A percentile compares a stretch with the other conserved stretches of the same genome.
Conservation (phyloP, 2,329 filamentous ascomycete species). For the Westerdykella ornata region DNA sequence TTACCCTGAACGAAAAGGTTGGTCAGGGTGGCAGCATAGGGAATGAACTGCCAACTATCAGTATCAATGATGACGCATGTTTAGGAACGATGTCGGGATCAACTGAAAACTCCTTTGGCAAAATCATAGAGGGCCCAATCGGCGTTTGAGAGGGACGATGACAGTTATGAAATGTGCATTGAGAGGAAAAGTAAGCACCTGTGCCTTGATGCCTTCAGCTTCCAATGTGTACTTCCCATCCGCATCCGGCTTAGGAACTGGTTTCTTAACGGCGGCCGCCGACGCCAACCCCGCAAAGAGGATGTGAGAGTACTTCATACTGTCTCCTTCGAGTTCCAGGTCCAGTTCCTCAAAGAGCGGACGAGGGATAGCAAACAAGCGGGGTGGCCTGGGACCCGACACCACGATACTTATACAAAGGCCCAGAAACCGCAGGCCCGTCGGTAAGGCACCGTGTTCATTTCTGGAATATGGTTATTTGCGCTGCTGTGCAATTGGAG, state of each 20-base stretch:
- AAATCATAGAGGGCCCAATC: background rate
- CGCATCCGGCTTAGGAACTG: conserved; percentile 13
- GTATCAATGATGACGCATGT: background rate
- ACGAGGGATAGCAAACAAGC: background rate
- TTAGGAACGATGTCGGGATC: background rate
- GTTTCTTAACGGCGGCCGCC: conserved; percentile 5
- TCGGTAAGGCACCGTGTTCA: conserved; percentile 7
- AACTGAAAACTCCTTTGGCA: background rate
- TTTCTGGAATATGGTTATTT: conserved; percentile 9
- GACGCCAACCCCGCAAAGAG: conserved; percentile 15
- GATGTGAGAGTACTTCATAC: conserved; percentile 19
- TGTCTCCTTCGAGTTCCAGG: background rate
- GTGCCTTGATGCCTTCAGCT: conserved; percentile 27
- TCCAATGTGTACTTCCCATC: conserved; percentile 29
- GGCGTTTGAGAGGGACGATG: no score
- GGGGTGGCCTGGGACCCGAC: conserved; percentile 1
- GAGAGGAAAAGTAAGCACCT: conserved; percentile 10
- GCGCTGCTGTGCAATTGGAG: conserved; percentile 13
- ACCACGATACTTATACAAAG: conserved; percentile 12
- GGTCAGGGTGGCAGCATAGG: conserved; percentile 29
- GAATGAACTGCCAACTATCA: conserved; percentile 21
- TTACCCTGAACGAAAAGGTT: conserved; percentile 31
- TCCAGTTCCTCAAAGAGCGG: background rate
- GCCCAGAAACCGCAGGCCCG: conserved; percentile 5
- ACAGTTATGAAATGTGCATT: background rate